Evolutionary conservation across 495 filamentous ascomycete species (phyloP).

Genomic region (Delitschia confertaspora): DNA sequence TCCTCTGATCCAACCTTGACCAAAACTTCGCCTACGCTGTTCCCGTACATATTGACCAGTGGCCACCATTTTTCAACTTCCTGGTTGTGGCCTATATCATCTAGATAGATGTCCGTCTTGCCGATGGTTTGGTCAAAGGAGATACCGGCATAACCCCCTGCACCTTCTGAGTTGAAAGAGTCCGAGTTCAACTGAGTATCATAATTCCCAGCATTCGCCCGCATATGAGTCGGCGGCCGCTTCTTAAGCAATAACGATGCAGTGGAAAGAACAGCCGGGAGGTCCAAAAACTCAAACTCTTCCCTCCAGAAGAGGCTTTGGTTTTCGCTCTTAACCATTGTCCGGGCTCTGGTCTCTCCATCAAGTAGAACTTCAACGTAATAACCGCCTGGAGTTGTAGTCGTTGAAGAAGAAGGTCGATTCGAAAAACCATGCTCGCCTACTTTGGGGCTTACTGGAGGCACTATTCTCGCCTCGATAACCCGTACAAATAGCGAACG

Average conservation of each 20-base stretch:
- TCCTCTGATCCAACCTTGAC: conserved; percentile 79
- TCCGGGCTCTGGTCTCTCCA: conserved; percentile 78
- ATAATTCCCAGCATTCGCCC: conserved; percentile 7
- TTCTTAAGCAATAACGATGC: conserved; percentile 76
- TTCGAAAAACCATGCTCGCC: conserved; percentile 12
- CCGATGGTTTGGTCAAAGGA: conserved; percentile 55
- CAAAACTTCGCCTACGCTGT: conserved; percentile 76
- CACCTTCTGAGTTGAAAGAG: conserved; percentile 27
- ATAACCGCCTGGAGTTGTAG: conserved; percentile 39
- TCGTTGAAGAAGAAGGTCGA: conserved; percentile 9
- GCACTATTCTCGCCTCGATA: conserved; percentile 51
- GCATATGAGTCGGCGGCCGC: conserved; percentile 38
- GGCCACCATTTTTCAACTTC: conserved; percentile 89
- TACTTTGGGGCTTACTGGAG: conserved; percentile 28
- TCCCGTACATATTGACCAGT: conserved; percentile 61
- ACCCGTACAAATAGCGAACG: conserved; percentile 50
- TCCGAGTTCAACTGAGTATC: conserved; percentile 22
- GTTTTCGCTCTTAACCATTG: conserved; percentile 70
- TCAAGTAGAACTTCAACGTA: conserved; percentile 90
- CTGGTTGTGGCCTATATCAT: conserved; percentile 67
- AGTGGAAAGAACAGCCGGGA: conserved; percentile 70
- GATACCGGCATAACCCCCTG: conserved; percentile 36
- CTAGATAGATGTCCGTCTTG: conserved; percentile 72
- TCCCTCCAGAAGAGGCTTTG: conserved; percentile 91
- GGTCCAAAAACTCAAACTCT: conserved; percentile 76